Evolutionary conservation across 176 grass and related monocot genomes (phyloP).

Genomic region (Oryza glaberrima): DNA sequence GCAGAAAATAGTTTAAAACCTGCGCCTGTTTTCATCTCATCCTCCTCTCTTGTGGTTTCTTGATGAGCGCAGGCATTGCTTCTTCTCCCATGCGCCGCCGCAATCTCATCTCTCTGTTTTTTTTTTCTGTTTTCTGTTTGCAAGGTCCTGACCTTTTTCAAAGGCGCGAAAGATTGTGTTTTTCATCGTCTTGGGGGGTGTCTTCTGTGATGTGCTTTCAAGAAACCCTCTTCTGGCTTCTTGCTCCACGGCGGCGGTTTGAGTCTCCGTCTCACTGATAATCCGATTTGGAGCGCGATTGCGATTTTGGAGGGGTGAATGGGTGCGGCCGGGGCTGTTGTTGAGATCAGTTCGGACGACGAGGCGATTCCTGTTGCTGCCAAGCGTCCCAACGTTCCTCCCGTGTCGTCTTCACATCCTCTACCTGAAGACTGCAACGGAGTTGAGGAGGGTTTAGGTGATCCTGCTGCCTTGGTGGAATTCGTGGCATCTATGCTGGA

Average conservation of each 20-base stretch:
- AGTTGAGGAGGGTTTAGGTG: conserved; percentile 28
- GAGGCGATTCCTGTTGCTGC: neutral
- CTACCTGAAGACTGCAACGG: neutral
- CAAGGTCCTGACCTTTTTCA: neutral
- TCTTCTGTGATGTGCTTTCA: neutral
- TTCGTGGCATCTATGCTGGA: conserved; percentile 21
- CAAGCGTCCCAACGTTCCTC: neutral
- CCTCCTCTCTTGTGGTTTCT: neutral
- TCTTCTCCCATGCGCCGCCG: neutral
- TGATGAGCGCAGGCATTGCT: conserved; percentile 15
- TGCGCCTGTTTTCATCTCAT: neutral
- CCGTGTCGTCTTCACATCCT: conserved; percentile 37
- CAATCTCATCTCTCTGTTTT: neutral
- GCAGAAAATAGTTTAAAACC: neutral
- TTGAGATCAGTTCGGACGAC: conserved; percentile 80
- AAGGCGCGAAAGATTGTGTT: neutral
- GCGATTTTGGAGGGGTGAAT: conserved; percentile 17
- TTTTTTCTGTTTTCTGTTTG: too few species aligned
- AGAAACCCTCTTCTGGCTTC: neutral
- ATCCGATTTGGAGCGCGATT: neutral
- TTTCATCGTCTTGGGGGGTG: neutral
- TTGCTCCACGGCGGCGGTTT: too few species aligned
- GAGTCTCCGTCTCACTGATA: neutral
- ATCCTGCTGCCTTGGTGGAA: conserved; percentile 17
- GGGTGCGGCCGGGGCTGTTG: conserved; percentile 45